Base-by-base conservation (phyloP, 805 yeast species). In the Huiozyma naganishii region DNA sequence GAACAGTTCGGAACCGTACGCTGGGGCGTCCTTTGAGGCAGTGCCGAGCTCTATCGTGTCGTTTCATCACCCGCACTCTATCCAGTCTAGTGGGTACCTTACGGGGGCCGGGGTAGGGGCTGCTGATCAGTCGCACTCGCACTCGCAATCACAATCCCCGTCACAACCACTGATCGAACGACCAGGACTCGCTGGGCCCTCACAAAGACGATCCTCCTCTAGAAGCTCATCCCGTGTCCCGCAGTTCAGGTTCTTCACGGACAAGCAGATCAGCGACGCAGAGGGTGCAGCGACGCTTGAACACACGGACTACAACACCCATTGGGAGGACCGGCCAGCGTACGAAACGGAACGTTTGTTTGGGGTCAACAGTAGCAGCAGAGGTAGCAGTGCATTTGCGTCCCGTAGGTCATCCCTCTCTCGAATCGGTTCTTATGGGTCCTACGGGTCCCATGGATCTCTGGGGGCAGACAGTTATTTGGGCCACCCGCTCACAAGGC, bases 281-380 rank as follows among this genome's bases (percentile, higher is more conserved):
- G 92, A 84, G 43, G 96, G 96, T 39, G 73, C 90, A 1, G 84
- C 96, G 1, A 81, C 90, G 2, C 58, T 81, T 51, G 84, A 79
- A 48, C 73, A 76, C 52, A 74, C 83, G 23, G 92, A 83, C 57
- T 83, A 79, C 54, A 81, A 83, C 55, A 79, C 85, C 6, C 71
- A 77, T 51, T 83, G 92, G 83, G 88, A 83, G 49, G 70, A 61
- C 4, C 48, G 54, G 5, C 66, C 65, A 6, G 55, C 75, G 29
- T 73, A 76, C 32, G 77, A 75, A 32, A 80, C 75, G 44, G 59
- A 60, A 39, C 50, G 64, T 40, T 47, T 67, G 12, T 62, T 55
- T 52, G 70, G 59, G 54, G 52, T 59, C 7, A 42, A 51, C 7
- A 43, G 45, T n/a, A 47, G 44, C 2, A 57, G 61, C 7, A 50